Base-by-base conservation (phyloP, 129 eudicot genomes). In the Saposhnikovia divaricata region DNA sequence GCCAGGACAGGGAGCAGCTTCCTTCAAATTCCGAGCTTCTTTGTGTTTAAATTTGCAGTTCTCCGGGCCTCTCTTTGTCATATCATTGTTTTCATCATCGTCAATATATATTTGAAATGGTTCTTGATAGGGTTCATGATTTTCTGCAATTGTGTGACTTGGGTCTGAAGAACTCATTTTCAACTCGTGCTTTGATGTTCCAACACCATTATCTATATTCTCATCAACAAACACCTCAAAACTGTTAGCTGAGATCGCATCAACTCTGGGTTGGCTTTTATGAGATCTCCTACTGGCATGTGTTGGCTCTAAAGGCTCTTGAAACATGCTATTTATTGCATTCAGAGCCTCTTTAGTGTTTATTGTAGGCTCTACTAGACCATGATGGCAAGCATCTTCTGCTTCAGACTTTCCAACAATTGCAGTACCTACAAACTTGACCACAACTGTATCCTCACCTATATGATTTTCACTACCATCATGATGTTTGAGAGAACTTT, bases 381-480 rank as follows among this genome's bases (percentile, higher is more conserved):
- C 99, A 69, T 95, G 94, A 86, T 95, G 99, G 69, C 95, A 86
- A 83, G 97, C 94, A 90, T 92, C 91, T 89, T 95, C 98, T 76
- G 94, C 92, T 78, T 82, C 73, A 46, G 98, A 89, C 87, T 83
- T 90, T 57, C 94, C 94, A 79, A 83, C 86, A 63, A 92, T 84
- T 19, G 93, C 98, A 72, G 91, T 89, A 84, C 88, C 94, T 51
- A 89, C 87, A 86, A 95, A 90, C 74, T 87, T 93, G 70, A 81
- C 88, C 78, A 93, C 94, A 81, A 89, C 86, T 45, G 97, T 89
- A 80, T 91, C 93, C 18, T 91, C 98, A 78, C 93, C 82, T 46
- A 75, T 72, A 44, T 75, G 9, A 43, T 79, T 85, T 42, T 74
- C 85, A 68, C 19, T 74, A 38, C n/a, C 27, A 53, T 77, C 15